phyloP scores from a whole-genome alignment of 2,329 filamentous ascomycete species.

The Helotiales sp. region DNA sequence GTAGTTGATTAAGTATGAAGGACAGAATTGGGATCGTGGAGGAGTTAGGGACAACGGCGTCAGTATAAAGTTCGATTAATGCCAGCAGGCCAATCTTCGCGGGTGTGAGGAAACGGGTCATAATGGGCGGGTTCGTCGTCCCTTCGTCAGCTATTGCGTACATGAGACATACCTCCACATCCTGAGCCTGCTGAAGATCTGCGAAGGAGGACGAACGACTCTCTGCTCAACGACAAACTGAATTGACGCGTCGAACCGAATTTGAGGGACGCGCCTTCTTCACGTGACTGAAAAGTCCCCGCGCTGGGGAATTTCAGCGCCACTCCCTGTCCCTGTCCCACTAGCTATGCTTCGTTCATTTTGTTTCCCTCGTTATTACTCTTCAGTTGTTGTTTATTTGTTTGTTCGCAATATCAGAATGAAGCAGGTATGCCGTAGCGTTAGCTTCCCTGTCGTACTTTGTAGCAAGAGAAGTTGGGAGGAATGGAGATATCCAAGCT shows the following conservation, averaged over 20 bases:
- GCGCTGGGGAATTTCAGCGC: no score
- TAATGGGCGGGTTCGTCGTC: conserved; percentile 45
- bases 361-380: no score
- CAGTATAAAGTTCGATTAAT: conserved; percentile 81
- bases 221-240: neutral
- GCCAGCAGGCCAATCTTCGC: conserved; percentile 83
- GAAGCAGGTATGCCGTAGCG: no score
- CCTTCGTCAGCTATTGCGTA: neutral
- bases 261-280: neutral
- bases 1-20: conserved; percentile 75
- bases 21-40: conserved; percentile 78
- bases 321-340: no score
- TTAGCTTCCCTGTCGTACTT: no score
- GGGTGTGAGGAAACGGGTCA: conserved; percentile 86
- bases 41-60: conserved; percentile 68
- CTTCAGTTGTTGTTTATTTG: no score
- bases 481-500: no score
- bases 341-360: no score
- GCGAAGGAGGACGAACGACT: neutral
- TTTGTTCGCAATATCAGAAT: no score
- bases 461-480: no score
- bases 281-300: no score
- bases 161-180: conserved; percentile 8
- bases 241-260: neutral
- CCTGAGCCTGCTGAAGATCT: neutral